Evolutionary conservation across 2,329 filamentous ascomycete species (phyloP).

Genomic region (Fusarium falciforme): DNA sequence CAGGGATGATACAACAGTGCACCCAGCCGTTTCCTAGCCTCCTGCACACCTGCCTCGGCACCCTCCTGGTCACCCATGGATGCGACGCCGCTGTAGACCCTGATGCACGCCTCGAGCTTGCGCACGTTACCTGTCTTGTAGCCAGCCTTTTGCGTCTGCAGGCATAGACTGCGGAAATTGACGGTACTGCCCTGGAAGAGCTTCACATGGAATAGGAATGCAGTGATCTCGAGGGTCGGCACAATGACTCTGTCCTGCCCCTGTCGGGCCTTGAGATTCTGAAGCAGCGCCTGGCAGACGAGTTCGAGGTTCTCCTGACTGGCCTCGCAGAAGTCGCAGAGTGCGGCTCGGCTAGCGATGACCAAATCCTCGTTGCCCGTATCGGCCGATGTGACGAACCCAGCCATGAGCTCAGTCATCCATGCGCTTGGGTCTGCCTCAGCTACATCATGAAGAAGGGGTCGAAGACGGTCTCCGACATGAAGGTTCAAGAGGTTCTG

Average conservation of each 20-base stretch:
- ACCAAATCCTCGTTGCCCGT: slow-evolving; percentile 82
- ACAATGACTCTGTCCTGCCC: slow-evolving; percentile 77
- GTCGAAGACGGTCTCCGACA: slow-evolving; percentile 49
- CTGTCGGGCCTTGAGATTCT: slow-evolving; percentile 64
- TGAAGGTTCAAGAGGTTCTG: slow-evolving; percentile 62
- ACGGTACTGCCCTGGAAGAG: slow-evolving; percentile 57
- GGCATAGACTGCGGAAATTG: slow-evolving; percentile 70
- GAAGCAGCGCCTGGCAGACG: slow-evolving; percentile 63
- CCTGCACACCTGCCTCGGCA: slow-evolving; percentile 52
- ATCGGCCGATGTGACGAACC: slow-evolving; percentile 78
- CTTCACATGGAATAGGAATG: slow-evolving; percentile 78
- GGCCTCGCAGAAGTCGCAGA: slow-evolving; percentile 65
- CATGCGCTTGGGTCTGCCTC: slow-evolving; percentile 50
- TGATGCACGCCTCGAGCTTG: slow-evolving; percentile 83
- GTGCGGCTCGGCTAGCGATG: slow-evolving; percentile 73
- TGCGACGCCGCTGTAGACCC: slow-evolving; percentile 80
- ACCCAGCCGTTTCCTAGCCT: slow-evolving; percentile 75
- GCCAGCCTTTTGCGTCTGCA: slow-evolving; percentile 79
- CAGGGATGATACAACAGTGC: slow-evolving; percentile 85
- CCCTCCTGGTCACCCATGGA: slow-evolving; percentile 41
- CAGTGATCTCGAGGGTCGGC: slow-evolving; percentile 80
- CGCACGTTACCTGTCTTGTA: slow-evolving; percentile 86
- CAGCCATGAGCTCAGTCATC: slow-evolving; percentile 69
- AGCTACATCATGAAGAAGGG: slow-evolving; percentile 51
- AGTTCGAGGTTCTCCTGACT: slow-evolving; percentile 54